phyloP scores from a whole-genome alignment of 768 basidiomycete species.

The Boletus vermiculosoides region DNA sequence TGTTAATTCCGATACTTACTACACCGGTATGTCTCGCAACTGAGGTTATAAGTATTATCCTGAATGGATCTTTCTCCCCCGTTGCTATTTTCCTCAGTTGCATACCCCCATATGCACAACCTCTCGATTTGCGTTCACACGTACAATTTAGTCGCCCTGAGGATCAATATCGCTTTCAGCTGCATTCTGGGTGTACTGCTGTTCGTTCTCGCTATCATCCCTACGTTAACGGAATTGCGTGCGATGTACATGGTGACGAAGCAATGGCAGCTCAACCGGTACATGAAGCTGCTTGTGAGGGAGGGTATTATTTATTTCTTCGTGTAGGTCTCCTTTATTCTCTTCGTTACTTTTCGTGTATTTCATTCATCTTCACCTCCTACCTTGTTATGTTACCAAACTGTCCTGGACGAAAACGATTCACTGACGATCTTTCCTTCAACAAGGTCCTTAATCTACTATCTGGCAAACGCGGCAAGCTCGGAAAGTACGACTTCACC shows the following conservation, averaged over 20 bases:
- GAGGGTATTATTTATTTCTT: slow-evolving; percentile 6
- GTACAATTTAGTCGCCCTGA: background rate
- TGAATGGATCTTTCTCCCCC: background rate
- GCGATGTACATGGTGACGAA: background rate
- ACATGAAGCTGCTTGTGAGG: background rate
- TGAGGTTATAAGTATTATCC: background rate
- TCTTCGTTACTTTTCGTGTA: background rate
- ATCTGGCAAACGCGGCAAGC: background rate
- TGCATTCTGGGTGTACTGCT: too few relatives aligned
- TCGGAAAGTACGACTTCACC: background rate
- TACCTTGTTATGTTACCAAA: background rate
- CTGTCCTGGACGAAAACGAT: background rate
- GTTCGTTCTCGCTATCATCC: too few relatives aligned
- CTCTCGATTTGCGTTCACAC: background rate
- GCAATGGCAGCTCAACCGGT: background rate
- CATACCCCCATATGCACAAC: background rate
- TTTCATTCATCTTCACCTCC: background rate
- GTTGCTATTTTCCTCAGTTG: background rate
- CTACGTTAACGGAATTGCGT: background rate
- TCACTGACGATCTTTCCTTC: background rate
- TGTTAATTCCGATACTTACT: background rate
- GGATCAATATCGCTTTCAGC: too few relatives aligned
- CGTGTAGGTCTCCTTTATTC: background rate
- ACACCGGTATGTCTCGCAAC: background rate
- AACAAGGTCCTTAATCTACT: background rate